phyloP scores from a whole-genome alignment of 169 alveolate species.

The Ichthyophthirius multifiliis region DNA sequence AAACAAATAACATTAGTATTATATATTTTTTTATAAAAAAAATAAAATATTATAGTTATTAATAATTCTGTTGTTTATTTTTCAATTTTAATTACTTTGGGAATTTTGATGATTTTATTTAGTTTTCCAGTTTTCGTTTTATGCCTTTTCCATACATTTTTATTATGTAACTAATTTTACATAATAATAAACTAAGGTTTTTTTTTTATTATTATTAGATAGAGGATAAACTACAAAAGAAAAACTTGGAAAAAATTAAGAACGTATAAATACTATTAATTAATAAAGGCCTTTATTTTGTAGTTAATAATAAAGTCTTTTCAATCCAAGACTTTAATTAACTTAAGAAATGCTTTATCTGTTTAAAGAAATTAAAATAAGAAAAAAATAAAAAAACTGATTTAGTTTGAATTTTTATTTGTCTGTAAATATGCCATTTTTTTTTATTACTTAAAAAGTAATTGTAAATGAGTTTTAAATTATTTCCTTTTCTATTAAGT shows the following conservation, averaged over 20 bases:
- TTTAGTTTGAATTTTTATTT: too few relatives aligned
- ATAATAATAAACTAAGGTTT: neutral
- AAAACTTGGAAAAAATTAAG: neutral
- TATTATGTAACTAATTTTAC: neutral
- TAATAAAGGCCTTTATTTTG: too few relatives aligned
- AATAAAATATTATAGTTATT: neutral
- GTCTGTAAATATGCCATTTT: too few relatives aligned
- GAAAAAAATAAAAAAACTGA: too few relatives aligned
- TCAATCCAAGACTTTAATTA: too few relatives aligned
- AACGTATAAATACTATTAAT: too few relatives aligned
- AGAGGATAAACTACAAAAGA: constrained; percentile 37
- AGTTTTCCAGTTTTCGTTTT: constrained; percentile 14
- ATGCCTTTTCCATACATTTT: constrained; percentile 8
- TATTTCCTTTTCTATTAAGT: too few relatives aligned
- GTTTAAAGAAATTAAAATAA: too few relatives aligned
- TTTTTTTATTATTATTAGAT: neutral
- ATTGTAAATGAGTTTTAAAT: too few relatives aligned
- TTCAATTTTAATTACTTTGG: constrained; percentile 9
- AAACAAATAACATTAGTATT: neutral
- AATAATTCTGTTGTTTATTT: constrained; percentile 23
- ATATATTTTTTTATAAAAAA: neutral
- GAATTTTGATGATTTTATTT: constrained; percentile 25
- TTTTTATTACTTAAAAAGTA: too few relatives aligned
- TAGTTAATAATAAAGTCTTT: too few relatives aligned
- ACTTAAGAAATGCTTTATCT: too few relatives aligned